Conservation (phyloP, 2,329 filamentous ascomycete species). For the Ophiosphaerella korrae region DNA sequence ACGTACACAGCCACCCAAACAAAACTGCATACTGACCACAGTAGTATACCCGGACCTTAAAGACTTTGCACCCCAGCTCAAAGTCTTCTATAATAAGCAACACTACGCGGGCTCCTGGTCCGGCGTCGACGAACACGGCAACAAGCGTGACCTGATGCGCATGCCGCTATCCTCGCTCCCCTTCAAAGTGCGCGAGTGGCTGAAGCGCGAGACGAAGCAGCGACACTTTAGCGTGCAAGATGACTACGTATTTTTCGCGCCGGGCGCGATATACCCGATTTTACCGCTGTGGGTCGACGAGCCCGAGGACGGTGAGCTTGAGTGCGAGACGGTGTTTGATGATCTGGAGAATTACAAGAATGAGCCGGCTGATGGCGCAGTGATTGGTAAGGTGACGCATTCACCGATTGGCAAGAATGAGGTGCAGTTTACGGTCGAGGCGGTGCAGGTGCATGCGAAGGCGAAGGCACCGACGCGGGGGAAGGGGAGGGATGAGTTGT, state of each 20-base stretch:
- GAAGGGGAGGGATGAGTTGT: constrained; percentile 33
- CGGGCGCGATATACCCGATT: constrained; percentile 57
- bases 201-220: constrained; percentile 52
- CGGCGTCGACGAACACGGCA: constrained; percentile 59
- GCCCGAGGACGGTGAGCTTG: constrained; percentile 36
- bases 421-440: constrained; percentile 40
- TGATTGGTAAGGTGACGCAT: constrained; percentile 36
- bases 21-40: neutral
- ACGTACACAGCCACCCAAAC: neutral
- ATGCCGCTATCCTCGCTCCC: constrained; percentile 56
- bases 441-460: constrained; percentile 28
- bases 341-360: constrained; percentile 39
- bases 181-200: constrained; percentile 52
- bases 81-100: constrained; percentile 45
- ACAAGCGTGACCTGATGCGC: constrained; percentile 54
- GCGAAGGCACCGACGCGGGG: constrained; percentile 15
- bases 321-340: constrained; percentile 49
- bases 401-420: constrained; percentile 30
- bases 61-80: constrained; percentile 38
- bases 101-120: constrained; percentile 59
- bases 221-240: constrained; percentile 49
- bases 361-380: constrained; percentile 35
- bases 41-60: constrained; percentile 40
- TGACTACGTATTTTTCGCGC: constrained; percentile 58
- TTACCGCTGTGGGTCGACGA: constrained; percentile 58